Conservation (phyloP, 352 stramenopile genomes). For the Elongisporangium senticosum region DNA sequence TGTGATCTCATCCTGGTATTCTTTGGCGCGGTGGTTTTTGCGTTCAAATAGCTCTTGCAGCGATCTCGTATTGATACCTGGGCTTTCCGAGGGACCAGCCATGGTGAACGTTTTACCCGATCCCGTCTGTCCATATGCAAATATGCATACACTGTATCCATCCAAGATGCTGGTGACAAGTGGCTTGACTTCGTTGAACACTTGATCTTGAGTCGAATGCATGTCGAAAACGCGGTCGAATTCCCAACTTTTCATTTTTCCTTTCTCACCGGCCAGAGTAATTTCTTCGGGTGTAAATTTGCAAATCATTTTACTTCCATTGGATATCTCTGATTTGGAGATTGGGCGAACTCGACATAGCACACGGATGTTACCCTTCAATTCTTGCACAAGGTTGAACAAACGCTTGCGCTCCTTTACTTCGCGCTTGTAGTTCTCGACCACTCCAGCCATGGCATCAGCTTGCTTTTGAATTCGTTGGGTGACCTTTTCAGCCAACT, state of each 20-base stretch:
- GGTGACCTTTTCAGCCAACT: slow-evolving; percentile 70
- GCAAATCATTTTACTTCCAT: slow-evolving; percentile 77
- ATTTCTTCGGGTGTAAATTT: slow-evolving; percentile 82
- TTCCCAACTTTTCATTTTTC: slow-evolving; percentile 84
- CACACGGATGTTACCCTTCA: slow-evolving; percentile 97
- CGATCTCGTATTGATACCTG: slow-evolving; percentile 81
- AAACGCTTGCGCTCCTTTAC: slow-evolving; percentile 89
- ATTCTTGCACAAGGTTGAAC: slow-evolving; percentile 94
- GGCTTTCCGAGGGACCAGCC: slow-evolving; percentile 57
- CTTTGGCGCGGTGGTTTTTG: slow-evolving; percentile 57
- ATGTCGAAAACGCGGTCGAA: slow-evolving; percentile 85
- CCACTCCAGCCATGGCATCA: slow-evolving; percentile 75
- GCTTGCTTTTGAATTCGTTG: slow-evolving; percentile 67
- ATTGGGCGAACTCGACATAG: slow-evolving; percentile 94
- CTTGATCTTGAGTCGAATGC: slow-evolving; percentile 63
- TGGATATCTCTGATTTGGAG: slow-evolving; percentile 64
- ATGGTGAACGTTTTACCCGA: slow-evolving; percentile 88
- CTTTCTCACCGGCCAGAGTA: slow-evolving; percentile 70
- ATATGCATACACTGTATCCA: slow-evolving; percentile 89
- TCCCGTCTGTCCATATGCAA: slow-evolving; percentile 85
- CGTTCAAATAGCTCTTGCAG: slow-evolving; percentile 79
- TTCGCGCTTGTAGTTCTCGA: slow-evolving; percentile 88
- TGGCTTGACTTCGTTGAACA: slow-evolving; percentile 73
- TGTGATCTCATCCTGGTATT: slow-evolving; percentile 81
- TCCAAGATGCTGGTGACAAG: slow-evolving; percentile 84